Base-by-base conservation (phyloP, 2,329 filamentous ascomycete genomes). In the Thielaviopsis punctulata region DNA sequence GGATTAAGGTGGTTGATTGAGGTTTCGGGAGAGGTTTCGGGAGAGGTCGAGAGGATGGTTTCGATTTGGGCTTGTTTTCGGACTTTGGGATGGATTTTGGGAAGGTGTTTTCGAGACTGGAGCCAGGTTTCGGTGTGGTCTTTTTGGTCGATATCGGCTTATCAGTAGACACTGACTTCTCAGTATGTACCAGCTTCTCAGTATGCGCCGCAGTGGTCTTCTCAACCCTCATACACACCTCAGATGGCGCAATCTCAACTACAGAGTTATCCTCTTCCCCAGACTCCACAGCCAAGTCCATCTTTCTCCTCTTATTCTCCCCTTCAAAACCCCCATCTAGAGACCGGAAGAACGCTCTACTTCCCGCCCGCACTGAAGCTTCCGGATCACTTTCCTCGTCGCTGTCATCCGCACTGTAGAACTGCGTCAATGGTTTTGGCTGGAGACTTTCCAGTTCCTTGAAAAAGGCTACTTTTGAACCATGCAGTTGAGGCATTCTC, bases 301-400 rank as follows among this genome's bases (percentile, higher is more conserved):
- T n/a, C 15, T 3, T 33, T 33, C 27, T 33, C 13, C 15, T 19
- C 9, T 19, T 23, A 10, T 25, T 19, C 25, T 18, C 9, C 12
- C 12, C n/a, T 23, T 30, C 49, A 21, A 22, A 22, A 15, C 21
- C 25, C n/a, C 5, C 10, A 23, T 36, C 21, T 4, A 22, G 19
- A 19, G 13, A 13, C 15, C 25, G n/a, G 33, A 52, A 48, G 44
- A 52, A 52, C 7, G 27, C 43, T 0, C 44, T 33, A 7, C 51
- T 52, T 24, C 19, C 33, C 12, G 33, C 23, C 15, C 45, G 51
- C 13, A 39, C 27, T 10, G 51, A 52, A 2, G 25, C 13, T 15
- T 23, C 44, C 6, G 43, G 30, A 18, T 52, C 44, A 19, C 51
- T 52, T 10, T 52, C 30, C 8, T 46, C 45, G 8, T 52, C 51